Evolutionary conservation across 148 eudicot species (phyloP).

Genomic region (Rhododendron molle): DNA sequence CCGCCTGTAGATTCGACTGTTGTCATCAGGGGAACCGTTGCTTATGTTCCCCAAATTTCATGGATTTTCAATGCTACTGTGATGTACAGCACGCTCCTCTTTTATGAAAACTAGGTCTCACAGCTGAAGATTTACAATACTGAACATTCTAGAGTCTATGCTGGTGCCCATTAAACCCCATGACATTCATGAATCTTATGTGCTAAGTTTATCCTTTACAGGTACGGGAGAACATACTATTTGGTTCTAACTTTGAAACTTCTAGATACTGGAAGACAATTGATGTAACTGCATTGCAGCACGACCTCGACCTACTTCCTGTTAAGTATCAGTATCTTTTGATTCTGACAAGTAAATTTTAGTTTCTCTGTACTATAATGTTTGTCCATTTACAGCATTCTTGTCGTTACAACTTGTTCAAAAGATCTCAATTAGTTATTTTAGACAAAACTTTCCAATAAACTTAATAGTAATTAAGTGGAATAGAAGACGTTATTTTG

Average conservation of each 20-base stretch:
- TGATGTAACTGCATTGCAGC: constrained; percentile 49
- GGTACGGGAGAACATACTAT: constrained; percentile 60
- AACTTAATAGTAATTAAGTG: background rate
- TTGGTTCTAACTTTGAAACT: constrained; percentile 48
- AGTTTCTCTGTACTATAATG: background rate
- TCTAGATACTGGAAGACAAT: constrained; percentile 48
- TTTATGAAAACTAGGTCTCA: background rate
- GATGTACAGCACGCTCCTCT: constrained; percentile 20
- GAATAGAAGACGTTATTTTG: background rate
- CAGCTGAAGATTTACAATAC: background rate
- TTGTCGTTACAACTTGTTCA: background rate
- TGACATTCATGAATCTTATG: background rate
- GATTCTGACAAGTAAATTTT: background rate
- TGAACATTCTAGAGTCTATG: background rate
- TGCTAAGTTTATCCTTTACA: constrained; percentile 6
- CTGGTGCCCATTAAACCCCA: background rate
- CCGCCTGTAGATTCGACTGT: constrained; percentile 37
- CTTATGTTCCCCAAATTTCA: constrained; percentile 62
- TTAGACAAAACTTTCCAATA: background rate
- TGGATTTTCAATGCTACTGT: constrained; percentile 70
- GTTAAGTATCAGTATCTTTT: constrained; percentile 31
- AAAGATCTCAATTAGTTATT: background rate
- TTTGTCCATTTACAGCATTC: background rate
- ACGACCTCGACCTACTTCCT: constrained; percentile 54
- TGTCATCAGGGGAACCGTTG: constrained; percentile 48